Base-by-base conservation (phyloP, 78 protist species). In the Emiliania huxleyi region DNA sequence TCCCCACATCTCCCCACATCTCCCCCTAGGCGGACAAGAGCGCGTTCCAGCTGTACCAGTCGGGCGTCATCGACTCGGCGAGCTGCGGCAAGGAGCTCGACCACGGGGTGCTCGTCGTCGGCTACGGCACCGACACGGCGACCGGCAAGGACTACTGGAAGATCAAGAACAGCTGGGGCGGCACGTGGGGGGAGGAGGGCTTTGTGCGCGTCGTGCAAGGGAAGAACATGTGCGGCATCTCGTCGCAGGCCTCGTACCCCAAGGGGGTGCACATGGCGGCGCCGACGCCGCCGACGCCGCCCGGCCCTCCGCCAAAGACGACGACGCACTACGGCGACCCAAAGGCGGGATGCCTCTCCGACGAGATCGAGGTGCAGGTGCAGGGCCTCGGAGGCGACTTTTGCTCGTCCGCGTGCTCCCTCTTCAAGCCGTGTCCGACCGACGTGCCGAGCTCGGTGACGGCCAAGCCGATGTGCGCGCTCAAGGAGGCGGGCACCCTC, bases 161-260 rank as follows among this genome's bases (percentile, higher is more conserved):
- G 89, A 97, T 97, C 90, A 97, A 97, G 95, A 98, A 98, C 98
- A 94, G 97, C 29, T 97, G 98, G 99, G 98, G 98, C 44, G 42
- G 90, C 12, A 42, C n/a, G 35, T 96, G 97, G 97, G 97, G 97
- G 25, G 93, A 94, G 84, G 37, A 75, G 37, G 97, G 97, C 42
- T 93, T 84, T 91, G 55, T 94, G 87, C 35, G 48, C 43, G 95
- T 96, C 35, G 87, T 11, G 40, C 89, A 95, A 69, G 81, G 90
- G 73, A 21, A 33, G 43, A 26, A 71, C 92, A 55, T 35, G 46
- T 93, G 95, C 90, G 95, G 95, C 43, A 89, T 88, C 55, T 92
- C 95, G 44, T n/a, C 29, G 38, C 71, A 35, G 25, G 91, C 93
- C 25, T 52, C 87, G 38, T 90, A 88, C 93, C 95, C 93, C 75